Evolutionary conservation across 352 stramenopile species (phyloP).

Genomic region (Globisporangium orthogonon): DNA sequence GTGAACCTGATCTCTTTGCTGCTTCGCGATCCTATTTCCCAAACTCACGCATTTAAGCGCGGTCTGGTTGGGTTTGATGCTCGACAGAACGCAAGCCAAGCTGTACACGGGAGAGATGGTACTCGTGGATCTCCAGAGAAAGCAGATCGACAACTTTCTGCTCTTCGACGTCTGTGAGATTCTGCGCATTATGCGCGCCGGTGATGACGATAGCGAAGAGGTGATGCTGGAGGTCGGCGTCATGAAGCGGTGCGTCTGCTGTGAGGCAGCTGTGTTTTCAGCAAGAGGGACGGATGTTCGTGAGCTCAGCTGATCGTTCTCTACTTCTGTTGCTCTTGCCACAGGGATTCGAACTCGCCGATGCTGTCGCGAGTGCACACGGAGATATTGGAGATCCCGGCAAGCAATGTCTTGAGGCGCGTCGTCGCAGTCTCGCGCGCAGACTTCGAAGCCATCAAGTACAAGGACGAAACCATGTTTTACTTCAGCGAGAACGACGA

Average conservation of each 20-base stretch:
- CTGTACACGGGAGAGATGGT: slow-evolving; percentile 67
- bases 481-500: slow-evolving; percentile 38
- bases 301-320: neutral
- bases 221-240: slow-evolving; percentile 58
- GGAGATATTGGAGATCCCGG: slow-evolving; percentile 40
- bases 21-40: neutral
- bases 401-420: slow-evolving; percentile 56
- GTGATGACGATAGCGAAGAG: slow-evolving; percentile 14
- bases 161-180: slow-evolving; percentile 82
- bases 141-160: slow-evolving; percentile 60
- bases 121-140: slow-evolving; percentile 55
- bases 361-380: slow-evolving; percentile 33
- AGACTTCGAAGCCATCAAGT: slow-evolving; percentile 51
- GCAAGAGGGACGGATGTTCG: neutral
- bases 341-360: slow-evolving; percentile 48
- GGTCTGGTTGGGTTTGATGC: too few species aligned
- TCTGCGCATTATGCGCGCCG: slow-evolving; percentile 40
- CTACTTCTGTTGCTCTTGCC: neutral
- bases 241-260: slow-evolving; percentile 40
- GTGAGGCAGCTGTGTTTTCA: too few species aligned
- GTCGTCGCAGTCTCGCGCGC: slow-evolving; percentile 63
- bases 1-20: too few species aligned
- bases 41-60: too few species aligned
- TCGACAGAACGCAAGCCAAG: slow-evolving; percentile 35
- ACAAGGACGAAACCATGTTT: slow-evolving; percentile 75